Base-by-base conservation (phyloP, 257 asterid species). In the Apocynum venetum region DNA sequence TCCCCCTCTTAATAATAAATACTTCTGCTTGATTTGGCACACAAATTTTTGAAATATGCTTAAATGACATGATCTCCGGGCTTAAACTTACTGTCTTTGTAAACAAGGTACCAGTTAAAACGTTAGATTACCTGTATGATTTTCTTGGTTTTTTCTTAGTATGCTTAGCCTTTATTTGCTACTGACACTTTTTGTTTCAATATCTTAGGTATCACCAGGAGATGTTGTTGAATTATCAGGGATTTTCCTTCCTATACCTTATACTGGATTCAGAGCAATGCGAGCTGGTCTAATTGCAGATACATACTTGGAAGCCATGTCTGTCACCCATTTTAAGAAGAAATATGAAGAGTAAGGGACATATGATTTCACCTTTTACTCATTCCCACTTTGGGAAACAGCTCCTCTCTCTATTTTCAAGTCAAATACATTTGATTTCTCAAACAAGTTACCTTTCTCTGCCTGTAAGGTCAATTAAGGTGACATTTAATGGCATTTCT, bases 251-350 rank as follows among this genome's bases (percentile, higher is more conserved):
- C 99, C 98, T 49, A 93, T 93, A 72, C 98, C 99, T 13, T 96
- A 91, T 85, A 87, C 92, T 59, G 99, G 99, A 80, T 96, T 91
- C 86, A 93, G 94, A 89, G 99, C 98, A 47, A 96, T 96, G 98
- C 88, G 99, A 73, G 99, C 99, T 79, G 99, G 98, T 72, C 83
- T 93, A 76, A 96, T 96, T 86, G 99, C 99, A 71, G 99, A 96
- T 84, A 96, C 99, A 43, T 96, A 90, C 88, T 85, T 96, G 89
- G 99, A 96, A 81, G 98, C 94, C 76, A 96, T 96, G 99, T 91
- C 96, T 65, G 91, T 93, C 76, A 43, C 63, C 71, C 98, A 91
- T 83, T 96, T 96, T 85, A 96, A 96, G 96, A 96, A 91, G 84
- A 91, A 89, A 93, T 96, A 93, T 77, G 98, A 96, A 82, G 97